Conservation (phyloP, 768 basidiomycete species). For the Ramaria sp. region DNA sequence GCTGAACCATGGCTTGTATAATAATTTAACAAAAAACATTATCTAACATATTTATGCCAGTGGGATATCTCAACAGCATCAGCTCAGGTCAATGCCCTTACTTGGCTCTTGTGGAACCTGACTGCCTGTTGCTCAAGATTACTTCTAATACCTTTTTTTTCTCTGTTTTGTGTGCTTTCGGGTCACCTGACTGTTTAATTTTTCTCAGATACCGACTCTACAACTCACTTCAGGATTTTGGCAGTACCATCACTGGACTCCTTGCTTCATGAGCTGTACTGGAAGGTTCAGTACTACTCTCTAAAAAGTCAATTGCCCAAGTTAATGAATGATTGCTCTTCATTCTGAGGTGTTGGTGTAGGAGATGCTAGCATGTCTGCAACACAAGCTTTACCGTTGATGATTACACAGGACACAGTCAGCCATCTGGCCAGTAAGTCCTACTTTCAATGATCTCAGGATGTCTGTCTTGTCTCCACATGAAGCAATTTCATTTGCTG, state of each 20-base stretch:
- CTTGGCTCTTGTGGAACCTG: constrained; percentile 14
- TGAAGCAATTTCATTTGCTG: constrained; percentile 56
- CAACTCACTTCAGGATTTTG: constrained; percentile 60
- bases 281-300: constrained; percentile 36
- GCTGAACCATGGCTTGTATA: neutral
- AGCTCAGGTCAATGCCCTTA: constrained; percentile 37
- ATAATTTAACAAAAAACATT: constrained; percentile 22
- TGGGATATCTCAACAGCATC: constrained; percentile 50
- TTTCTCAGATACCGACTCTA: constrained; percentile 47
- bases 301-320: neutral
- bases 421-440: constrained; percentile 52
- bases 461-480: neutral
- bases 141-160: neutral
- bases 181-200: neutral
- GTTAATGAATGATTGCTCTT: neutral
- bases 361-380: constrained; percentile 56
- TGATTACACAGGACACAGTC: constrained; percentile 54
- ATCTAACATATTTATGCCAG: constrained; percentile 47
- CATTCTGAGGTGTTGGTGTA: constrained; percentile 53
- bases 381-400: constrained; percentile 53
- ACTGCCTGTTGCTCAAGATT: constrained; percentile 1
- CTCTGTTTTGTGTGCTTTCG: constrained; percentile 6
- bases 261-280: constrained; percentile 57
- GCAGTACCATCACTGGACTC: constrained; percentile 52
- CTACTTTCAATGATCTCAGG: neutral